These are phyloP conservation scores for Mucor mucedo DNA, from an alignment of 371 early-diverging fungal species.

Conservation along the genomic window DNA sequence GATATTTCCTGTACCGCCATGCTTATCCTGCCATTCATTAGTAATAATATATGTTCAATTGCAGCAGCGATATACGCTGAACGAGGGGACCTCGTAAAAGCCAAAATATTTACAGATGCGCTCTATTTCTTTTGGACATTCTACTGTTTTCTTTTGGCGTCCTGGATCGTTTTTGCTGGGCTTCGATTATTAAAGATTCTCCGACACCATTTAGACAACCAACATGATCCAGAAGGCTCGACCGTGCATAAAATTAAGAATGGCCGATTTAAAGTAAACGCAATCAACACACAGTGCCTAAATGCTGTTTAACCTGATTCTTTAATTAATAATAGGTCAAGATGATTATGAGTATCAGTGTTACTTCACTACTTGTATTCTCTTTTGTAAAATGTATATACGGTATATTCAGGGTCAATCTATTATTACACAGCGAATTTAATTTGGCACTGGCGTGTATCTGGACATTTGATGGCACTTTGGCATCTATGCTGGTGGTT, in stretches of 20 bases:
- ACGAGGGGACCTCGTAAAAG: slow-evolving; percentile 23
- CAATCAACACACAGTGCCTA: background rate
- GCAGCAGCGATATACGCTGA: slow-evolving; percentile 37
- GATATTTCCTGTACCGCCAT: slow-evolving; percentile 30
- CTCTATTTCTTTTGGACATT: slow-evolving; percentile 40
- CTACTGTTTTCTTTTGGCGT: slow-evolving; percentile 23
- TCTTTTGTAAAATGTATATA: slow-evolving; percentile 23
- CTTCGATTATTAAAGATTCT: slow-evolving; percentile 17
- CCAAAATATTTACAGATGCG: slow-evolving; percentile 31
- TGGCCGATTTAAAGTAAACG: slow-evolving; percentile 21
- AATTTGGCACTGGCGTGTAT: slow-evolving; percentile 17
- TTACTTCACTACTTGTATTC: slow-evolving; percentile 14
- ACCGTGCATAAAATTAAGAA: slow-evolving; percentile 11
- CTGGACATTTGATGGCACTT: slow-evolving; percentile 27
- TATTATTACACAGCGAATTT: slow-evolving; percentile 5
- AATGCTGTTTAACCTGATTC: background rate
- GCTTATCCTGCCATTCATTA: slow-evolving; percentile 34
- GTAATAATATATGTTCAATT: slow-evolving; percentile 43
- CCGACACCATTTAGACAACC: slow-evolving; percentile 13
- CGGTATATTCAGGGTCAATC: slow-evolving; percentile 7
- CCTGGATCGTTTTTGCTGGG: slow-evolving; percentile 20
- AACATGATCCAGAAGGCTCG: background rate
- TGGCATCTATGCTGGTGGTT: slow-evolving; percentile 15
- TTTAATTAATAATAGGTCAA: slow-evolving; percentile 12
- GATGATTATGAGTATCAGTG: slow-evolving; percentile 16